Evolutionary conservation across 1,284 basidiomycete species (phyloP).

Genomic region (Lentinula novae-zelandiae): DNA sequence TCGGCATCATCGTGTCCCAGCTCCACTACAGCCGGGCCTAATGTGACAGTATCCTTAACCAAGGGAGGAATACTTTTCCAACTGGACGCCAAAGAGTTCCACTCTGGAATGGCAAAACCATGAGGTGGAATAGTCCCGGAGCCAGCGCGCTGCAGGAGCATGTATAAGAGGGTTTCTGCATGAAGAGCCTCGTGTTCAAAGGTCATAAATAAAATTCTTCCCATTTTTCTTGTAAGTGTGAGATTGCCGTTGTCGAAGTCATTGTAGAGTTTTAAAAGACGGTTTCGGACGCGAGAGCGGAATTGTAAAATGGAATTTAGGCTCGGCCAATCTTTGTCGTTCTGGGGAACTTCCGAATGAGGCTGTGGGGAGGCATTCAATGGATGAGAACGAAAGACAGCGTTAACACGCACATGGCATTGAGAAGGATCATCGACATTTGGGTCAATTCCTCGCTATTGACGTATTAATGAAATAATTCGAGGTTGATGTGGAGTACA

Average conservation of each 20-base stretch:
- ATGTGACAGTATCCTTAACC: conserved; percentile 39
- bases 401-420: conserved; percentile 63
- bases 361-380: conserved; percentile 50
- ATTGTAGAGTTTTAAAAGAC: conserved; percentile 73
- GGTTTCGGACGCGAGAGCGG: conserved; percentile 67
- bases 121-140: conserved; percentile 76
- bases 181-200: conserved; percentile 89
- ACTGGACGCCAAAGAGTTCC: conserved; percentile 2
- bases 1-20: conserved; percentile 89
- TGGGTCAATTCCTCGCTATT: conserved; percentile 91
- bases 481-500: neutral
- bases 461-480: conserved; percentile 21
- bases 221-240: conserved; percentile 62
- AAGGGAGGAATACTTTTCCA: conserved; percentile 62
- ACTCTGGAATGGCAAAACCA: conserved; percentile 67
- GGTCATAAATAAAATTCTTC: conserved; percentile 84
- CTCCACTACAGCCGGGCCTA: conserved; percentile 59
- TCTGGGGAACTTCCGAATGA: conserved; percentile 85
- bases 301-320: conserved; percentile 76
- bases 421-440: conserved; percentile 84
- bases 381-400: neutral
- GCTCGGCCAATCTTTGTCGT: conserved; percentile 85
- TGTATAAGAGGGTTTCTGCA: conserved; percentile 90
- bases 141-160: conserved; percentile 82
- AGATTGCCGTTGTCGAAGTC: conserved; percentile 60